Base-by-base conservation (phyloP, 768 basidiomycete species). In the Tulasnella sp. region DNA sequence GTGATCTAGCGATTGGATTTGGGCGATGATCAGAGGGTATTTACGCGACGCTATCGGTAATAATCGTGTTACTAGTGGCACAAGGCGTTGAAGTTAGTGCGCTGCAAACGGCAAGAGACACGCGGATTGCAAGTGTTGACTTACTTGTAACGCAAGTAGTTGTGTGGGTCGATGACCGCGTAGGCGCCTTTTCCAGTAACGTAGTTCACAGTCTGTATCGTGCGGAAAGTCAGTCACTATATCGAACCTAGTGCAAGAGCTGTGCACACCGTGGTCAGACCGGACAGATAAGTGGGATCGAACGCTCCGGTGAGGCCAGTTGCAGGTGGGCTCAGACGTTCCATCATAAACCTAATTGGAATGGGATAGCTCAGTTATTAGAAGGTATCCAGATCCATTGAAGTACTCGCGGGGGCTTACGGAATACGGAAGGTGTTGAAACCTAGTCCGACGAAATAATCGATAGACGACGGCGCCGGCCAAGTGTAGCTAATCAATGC, bases 361-460 rank as follows among this genome's bases (percentile, higher is more conserved):
- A 82, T 10, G 45, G 73, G 80, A 84, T 83, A 70, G 82, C 82
- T 73, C 82, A 78, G 26, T 80, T 81, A 65, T 79, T 69, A 15
- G 66, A 69, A 49, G 80, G 70, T 68, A 84, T 82, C 73, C 70
- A 82, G 73, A n/a, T n/a, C 71, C 50, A 10, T 48, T 23, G 9
- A 7, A 11, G 19, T 32, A n/a, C 29, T 30, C n/a, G n/a, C n/a
- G n/a, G n/a, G 13, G 9, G 45, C 43, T 30, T 26, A 61, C 4
- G 26, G 27, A 21, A 47, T 19, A 27, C 34, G 32, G 24, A 48
- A 9, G 0, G 42, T 1, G 8, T 3, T n/a, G 4, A 19, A 7
- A 42, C 30, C 24, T 15, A 23, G 34, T 4, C 13, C n/a, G 54
- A 45, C 24, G 56, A 69, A 38, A 51, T 71, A 68, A 61, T 83